Evolutionary conservation across 2,329 filamentous ascomycete species (phyloP), one percentile per base, ranked within the genome.

Genomic region (Colletotrichum magnum): DNA sequence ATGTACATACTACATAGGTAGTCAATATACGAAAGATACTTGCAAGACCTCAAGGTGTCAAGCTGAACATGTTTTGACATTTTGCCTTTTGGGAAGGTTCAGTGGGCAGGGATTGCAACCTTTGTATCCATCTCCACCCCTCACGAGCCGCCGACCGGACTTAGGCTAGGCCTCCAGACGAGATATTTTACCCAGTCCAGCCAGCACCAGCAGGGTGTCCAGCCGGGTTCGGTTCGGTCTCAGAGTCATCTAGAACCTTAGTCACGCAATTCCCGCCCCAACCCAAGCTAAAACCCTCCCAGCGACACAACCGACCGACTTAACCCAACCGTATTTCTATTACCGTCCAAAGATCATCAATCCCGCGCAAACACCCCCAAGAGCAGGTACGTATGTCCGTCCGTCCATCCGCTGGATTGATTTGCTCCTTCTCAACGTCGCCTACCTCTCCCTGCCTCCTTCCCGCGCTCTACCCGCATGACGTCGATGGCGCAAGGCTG

Each of bases 401-500:
- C 41, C 41, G 41, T n/a, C 41, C 41, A 43, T 43, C 15, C 41
- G 15, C 41, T 15, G 41, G 41, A 43, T 15, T 43, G 16, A 15
- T 15, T 43, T 43, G 13, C 13, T 43, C 16, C 16, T 43, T 12
- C 15, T 43, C 41, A 13, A 43, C 41, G 13, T 12, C 41, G 13
- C 6, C 41, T 43, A 36, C 32, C 32, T 36, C 32, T 36, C 32
- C 41, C 41, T 43, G 41, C 41, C 41, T 43, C 13, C 10, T 15
- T 32, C 16, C 12, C 24, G 12, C 7, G 36, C 10, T 47, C 39
- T 53, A 7, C 2, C 10, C 51, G 18, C 62, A 69, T 69, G 67
- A 69, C 67, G 67, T 69, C 64, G 21, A 52, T 24, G 57, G 67
- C 67, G 57, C 62, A 56, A 67, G 67, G 67, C 67, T 69, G 62